Evolutionary conservation across 78 protist genomes (phyloP).

Genomic region (Bodo saltans): DNA sequence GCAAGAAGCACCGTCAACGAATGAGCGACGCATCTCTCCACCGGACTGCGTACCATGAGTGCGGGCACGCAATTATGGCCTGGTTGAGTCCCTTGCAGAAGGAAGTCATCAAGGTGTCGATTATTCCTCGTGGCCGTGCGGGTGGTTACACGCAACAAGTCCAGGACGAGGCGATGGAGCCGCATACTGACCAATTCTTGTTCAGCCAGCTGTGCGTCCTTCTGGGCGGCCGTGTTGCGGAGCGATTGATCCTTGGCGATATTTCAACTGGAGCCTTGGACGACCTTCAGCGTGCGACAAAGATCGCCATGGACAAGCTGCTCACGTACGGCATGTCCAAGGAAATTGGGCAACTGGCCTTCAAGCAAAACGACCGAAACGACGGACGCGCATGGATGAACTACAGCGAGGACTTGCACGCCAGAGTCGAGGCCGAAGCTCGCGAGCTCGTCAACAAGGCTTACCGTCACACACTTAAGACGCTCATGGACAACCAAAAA

Average conservation of each 20-base stretch:
- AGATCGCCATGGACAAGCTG: constrained; percentile 60
- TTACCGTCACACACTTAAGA: background rate
- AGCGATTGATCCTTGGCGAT: constrained; percentile 57
- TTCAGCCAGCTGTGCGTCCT: constrained; percentile 72
- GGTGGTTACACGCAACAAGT: constrained; percentile 94
- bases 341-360: background rate
- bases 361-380: background rate
- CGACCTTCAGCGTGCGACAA: constrained; percentile 77
- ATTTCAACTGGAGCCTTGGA: constrained; percentile 91
- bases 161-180: constrained; percentile 79
- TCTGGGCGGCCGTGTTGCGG: constrained; percentile 90
- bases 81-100: constrained; percentile 91
- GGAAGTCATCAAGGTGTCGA: constrained; percentile 89
- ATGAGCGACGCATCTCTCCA: constrained; percentile 61
- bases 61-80: constrained; percentile 94
- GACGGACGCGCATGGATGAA: background rate
- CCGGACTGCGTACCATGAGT: constrained; percentile 95
- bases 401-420: constrained; percentile 58
- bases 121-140: constrained; percentile 95
- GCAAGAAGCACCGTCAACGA: constrained; percentile 60
- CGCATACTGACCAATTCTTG: constrained; percentile 49
- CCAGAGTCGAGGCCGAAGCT: constrained; percentile 57
- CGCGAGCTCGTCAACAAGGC: constrained; percentile 28
- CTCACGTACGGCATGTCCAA: constrained; percentile 53
- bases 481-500: background rate